phyloP scores from a whole-genome alignment of 495 filamentous ascomycete species.

The Neurospora africana region DNA sequence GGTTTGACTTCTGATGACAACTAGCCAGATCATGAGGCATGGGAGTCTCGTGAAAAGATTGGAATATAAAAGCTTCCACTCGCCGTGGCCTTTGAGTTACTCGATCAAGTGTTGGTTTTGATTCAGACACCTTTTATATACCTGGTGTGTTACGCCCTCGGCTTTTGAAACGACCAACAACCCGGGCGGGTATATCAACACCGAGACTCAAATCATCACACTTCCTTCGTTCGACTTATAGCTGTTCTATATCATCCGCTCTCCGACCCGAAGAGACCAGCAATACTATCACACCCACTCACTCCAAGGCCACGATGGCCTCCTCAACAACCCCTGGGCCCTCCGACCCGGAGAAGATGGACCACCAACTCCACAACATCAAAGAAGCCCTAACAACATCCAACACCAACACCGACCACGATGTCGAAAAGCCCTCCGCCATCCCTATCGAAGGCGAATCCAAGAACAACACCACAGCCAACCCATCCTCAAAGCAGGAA shows the following conservation, averaged over 20 bases:
- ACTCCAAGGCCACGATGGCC: background rate
- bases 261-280: background rate
- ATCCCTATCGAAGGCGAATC: background rate
- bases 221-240: background rate
- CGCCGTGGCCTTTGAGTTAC: background rate
- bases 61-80: background rate
- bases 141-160: background rate
- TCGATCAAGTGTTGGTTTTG: background rate
- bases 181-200: background rate
- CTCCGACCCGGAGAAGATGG: background rate
- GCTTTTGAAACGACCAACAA: background rate
- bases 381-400: background rate
- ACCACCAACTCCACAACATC: background rate
- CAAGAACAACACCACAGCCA: background rate
- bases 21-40: background rate
- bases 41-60: background rate
- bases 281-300: background rate
- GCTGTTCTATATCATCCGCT: background rate
- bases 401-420: background rate
- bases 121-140: too few relatives aligned
- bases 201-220: background rate
- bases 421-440: background rate
- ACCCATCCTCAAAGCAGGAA: background rate
- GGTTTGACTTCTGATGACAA: background rate
- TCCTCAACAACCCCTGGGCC: background rate